phyloP scores from a whole-genome alignment of 352 stramenopile genomes.

The Elongisporangium prolatum region DNA sequence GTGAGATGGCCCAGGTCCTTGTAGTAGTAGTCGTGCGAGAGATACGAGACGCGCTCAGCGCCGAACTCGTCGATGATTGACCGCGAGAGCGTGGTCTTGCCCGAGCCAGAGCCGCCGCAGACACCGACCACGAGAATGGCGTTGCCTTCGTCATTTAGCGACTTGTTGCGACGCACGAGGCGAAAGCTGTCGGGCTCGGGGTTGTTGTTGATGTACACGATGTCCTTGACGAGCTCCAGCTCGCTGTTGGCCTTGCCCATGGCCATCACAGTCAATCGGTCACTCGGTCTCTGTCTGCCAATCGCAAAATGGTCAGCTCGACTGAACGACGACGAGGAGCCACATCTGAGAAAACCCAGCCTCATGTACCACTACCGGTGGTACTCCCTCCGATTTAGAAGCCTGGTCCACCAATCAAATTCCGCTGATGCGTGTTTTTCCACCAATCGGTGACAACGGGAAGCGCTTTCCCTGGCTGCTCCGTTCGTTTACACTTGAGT shows the following conservation, averaged over 20 bases:
- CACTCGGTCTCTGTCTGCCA: neutral
- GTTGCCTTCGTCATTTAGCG: constrained; percentile 49
- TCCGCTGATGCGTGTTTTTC: neutral
- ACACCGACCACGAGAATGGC: constrained; percentile 89
- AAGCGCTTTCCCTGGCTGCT: neutral
- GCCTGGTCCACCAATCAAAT: neutral
- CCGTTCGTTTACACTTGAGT: neutral
- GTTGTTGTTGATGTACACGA: constrained; percentile 61
- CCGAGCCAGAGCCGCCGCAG: constrained; percentile 87
- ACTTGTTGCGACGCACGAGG: constrained; percentile 25
- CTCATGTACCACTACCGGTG: neutral
- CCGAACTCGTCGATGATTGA: constrained; percentile 89
- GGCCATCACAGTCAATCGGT: neutral
- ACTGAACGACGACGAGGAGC: neutral
- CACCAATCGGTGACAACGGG: neutral
- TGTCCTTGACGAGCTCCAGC: constrained; percentile 78
- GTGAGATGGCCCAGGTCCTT: constrained; percentile 88
- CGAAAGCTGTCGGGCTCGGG: constrained; percentile 23
- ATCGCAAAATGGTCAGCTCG: neutral
- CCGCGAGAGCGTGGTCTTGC: constrained; percentile 90
- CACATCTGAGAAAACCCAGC: neutral
- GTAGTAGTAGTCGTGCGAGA: constrained; percentile 98
- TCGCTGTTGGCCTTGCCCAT: constrained; percentile 24
- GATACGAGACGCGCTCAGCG: constrained; percentile 87
- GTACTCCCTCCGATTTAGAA: neutral